Evolutionary conservation across 352 stramenopile species (phyloP).

Genomic region (Phytophthora macrochlamydospora): DNA sequence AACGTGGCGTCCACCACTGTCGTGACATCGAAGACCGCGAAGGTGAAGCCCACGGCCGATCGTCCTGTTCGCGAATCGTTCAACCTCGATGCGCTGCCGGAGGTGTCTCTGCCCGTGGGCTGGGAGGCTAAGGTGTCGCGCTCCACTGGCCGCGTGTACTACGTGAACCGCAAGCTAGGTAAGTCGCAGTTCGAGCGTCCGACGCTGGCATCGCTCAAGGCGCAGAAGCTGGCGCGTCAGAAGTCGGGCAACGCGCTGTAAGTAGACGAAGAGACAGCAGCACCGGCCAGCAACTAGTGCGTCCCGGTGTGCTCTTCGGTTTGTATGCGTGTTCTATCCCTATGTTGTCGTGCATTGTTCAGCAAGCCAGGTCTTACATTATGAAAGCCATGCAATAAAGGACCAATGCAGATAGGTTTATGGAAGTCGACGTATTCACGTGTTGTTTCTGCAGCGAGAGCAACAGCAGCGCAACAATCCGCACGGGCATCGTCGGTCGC

Average conservation of each 20-base stretch:
- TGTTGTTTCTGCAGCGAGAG: too few species aligned
- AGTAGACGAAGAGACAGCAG: slow-evolving; percentile 34
- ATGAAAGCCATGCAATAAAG: neutral
- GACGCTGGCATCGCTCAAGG: slow-evolving; percentile 86
- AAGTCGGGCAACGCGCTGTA: slow-evolving; percentile 47
- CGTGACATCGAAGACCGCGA: slow-evolving; percentile 33
- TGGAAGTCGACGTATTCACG: too few species aligned
- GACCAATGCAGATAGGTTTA: neutral
- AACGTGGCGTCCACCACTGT: slow-evolving; percentile 29
- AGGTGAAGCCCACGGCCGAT: slow-evolving; percentile 49
- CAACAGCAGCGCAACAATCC: neutral
- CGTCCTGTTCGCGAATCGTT: slow-evolving; percentile 82
- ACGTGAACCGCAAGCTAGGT: slow-evolving; percentile 87
- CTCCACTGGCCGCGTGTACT: slow-evolving; percentile 87
- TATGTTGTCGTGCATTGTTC: slow-evolving; percentile 20
- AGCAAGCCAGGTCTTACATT: slow-evolving; percentile 7
- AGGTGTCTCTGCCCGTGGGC: slow-evolving; percentile 79
- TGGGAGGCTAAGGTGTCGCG: slow-evolving; percentile 90
- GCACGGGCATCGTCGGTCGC: neutral
- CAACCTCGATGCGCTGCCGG: slow-evolving; percentile 82
- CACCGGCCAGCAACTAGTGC: slow-evolving; percentile 22
- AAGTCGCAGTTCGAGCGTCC: slow-evolving; percentile 88
- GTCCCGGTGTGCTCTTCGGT: slow-evolving; percentile 24
- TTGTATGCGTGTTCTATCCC: slow-evolving; percentile 27
- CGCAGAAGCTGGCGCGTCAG: slow-evolving; percentile 78